Evolutionary conservation across 2,329 filamentous ascomycete species (phyloP), one percentile per base, ranked within the genome.

Genomic region (Raffaelea deltoideospora): DNA sequence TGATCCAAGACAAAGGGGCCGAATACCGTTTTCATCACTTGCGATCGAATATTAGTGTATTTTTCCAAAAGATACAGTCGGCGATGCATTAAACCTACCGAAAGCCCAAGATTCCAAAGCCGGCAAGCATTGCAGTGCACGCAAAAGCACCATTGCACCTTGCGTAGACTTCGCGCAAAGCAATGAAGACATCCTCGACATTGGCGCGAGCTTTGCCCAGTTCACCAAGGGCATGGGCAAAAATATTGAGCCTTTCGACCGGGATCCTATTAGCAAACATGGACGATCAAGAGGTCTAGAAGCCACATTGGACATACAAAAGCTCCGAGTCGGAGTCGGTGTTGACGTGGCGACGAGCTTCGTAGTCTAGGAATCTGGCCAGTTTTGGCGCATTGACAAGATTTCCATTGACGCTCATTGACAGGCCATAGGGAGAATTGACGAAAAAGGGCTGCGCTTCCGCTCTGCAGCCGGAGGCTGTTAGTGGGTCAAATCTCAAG

Each of bases 361-460:
- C 79, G 45, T 76, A 63, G 50, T 92, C 84, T 34, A 93, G 65
- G 52, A 76, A 83, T 42, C 65, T 59, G 53, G 72, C 74, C 33
- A 92, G 64, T 36, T 81, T 75, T 2, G 67, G 66, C 5, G 78
- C 73, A 52, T 92, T 71, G 63, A 92, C 82, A 33, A 94, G 65
- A 58, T 94, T 94, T 41, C 87, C 86, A 51, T 94, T 94, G 59
- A 90, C 79, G 18, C 78, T 72, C 53, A 90, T 71, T 50, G 71
- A 81, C 48, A 92, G 79, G 33, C 85, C 85, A 52, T 85, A 90
- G 1, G 83, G 84, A 40, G 70, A 72, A 62, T 93, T 93, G 49
- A 90, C 84, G 53, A 90, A 94, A 57, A 95, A 93, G 1, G 87
- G 87, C 58, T 94, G 86, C 10, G 84, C 83, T 58, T 94, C 85